Conservation (phyloP, 352 stramenopile species). For the Phytophthora pseudosyringae region DNA sequence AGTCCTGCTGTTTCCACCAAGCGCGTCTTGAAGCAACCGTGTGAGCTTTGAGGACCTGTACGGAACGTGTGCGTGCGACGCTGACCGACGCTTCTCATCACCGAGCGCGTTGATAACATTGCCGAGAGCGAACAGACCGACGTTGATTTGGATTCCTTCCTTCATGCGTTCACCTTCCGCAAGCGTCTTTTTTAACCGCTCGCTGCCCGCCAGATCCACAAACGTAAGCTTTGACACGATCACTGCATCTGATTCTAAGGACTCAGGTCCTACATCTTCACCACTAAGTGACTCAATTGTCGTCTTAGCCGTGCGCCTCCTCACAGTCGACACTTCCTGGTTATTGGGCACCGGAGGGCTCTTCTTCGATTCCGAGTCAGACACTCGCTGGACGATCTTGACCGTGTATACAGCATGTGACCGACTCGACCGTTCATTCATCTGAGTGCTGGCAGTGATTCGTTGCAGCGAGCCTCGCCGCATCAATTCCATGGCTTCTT, state of each 20-base stretch:
- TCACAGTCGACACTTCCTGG: constrained; percentile 9
- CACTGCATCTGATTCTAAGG: constrained; percentile 29
- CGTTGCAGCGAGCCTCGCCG: constrained; percentile 69
- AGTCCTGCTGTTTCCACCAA: constrained; percentile 89
- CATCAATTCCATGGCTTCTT: constrained; percentile 84
- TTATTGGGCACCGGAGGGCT: constrained; percentile 16
- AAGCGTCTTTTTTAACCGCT: constrained; percentile 87
- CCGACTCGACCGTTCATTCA: constrained; percentile 90
- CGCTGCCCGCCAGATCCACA: constrained; percentile 86
- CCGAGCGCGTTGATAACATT: constrained; percentile 91
- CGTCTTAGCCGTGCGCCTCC: neutral
- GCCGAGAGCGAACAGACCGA: constrained; percentile 80
- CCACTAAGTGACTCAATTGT: constrained; percentile 3
- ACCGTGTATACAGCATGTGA: constrained; percentile 89
- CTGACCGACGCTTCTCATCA: constrained; percentile 61
- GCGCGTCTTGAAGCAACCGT: constrained; percentile 80
- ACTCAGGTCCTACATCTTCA: constrained; percentile 9
- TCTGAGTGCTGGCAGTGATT: constrained; percentile 86
- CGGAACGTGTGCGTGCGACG: constrained; percentile 67
- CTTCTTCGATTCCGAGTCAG: constrained; percentile 27
- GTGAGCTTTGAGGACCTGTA: constrained; percentile 88
- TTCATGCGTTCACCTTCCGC: constrained; percentile 89
- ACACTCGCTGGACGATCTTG: constrained; percentile 75
- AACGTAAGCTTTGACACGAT: constrained; percentile 89
- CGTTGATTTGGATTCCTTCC: constrained; percentile 91